A percentile compares a stretch with the other conserved stretches of the same genome.
phyloP scores from a whole-genome alignment of 1,284 basidiomycete species.

The Xerocomus nothofagi region DNA sequence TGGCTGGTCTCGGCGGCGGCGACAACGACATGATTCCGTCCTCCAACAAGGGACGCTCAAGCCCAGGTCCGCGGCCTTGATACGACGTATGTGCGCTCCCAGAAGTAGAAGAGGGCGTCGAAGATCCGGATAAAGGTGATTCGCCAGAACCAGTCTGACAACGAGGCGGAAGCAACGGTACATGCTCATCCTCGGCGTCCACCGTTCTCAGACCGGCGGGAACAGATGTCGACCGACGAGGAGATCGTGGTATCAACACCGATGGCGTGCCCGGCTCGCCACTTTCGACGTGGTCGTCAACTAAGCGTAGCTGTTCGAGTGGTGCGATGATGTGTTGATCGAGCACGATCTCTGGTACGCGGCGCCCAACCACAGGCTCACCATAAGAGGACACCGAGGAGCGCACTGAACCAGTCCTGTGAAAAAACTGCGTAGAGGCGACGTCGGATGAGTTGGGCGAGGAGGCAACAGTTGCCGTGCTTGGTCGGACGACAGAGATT shows the following conservation, averaged over 20 bases:
- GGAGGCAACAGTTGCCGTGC: constrained; percentile 50
- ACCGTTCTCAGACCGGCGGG: constrained; percentile 8
- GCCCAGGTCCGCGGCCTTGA: constrained; percentile 6
- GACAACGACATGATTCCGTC: constrained; percentile 31
- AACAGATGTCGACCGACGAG: constrained; percentile 22
- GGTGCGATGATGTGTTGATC: constrained; percentile 54
- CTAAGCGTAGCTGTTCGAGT: constrained; percentile 44
- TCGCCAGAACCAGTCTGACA: constrained; percentile 11
- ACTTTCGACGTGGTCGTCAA: constrained; percentile 17
- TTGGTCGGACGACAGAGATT: constrained; percentile 33
- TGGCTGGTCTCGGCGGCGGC: constrained; percentile 24
- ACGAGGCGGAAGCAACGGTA: constrained; percentile 10
- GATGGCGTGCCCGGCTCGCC: background rate
- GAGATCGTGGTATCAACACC: constrained; percentile 6
- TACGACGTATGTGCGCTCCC: constrained; percentile 12
- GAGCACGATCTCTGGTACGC: constrained; percentile 34
- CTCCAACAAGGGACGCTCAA: constrained; percentile 5
- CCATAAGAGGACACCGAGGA: constrained; percentile 61
- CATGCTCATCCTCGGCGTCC: constrained; percentile 6
- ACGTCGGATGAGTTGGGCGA: constrained; percentile 58
- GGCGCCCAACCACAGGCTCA: constrained; percentile 39
- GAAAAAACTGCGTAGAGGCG: constrained; percentile 52
- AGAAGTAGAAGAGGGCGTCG: constrained; percentile 11
- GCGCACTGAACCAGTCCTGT: constrained; percentile 45
- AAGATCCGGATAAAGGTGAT: constrained; percentile 1